Evolutionary conservation across 805 yeast genomes (phyloP).

Genomic region (Clavispora phyllophila): DNA sequence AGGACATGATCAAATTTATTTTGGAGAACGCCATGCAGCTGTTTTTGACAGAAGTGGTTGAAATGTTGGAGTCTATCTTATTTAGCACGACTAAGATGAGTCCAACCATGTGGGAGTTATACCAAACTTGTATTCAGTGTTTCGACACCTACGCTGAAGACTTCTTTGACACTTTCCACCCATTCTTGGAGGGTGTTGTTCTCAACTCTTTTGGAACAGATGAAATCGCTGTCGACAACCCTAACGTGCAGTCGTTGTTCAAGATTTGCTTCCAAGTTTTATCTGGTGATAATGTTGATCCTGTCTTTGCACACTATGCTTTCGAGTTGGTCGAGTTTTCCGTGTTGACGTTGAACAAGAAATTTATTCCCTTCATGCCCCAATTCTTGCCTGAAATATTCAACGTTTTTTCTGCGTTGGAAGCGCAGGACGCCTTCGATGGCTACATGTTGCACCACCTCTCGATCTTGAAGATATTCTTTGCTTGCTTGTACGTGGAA

Average conservation of each 20-base stretch:
- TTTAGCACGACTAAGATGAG: slow-evolving; percentile 51
- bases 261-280: slow-evolving; percentile 32
- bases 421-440: slow-evolving; percentile 36
- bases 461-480: slow-evolving; percentile 39
- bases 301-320: slow-evolving; percentile 35
- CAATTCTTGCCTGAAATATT: slow-evolving; percentile 31
- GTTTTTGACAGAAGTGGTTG: slow-evolving; percentile 35
- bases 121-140: slow-evolving; percentile 43
- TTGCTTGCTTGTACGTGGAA: slow-evolving; percentile 36
- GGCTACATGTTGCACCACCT: slow-evolving; percentile 41
- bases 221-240: slow-evolving; percentile 32
- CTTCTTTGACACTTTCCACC: slow-evolving; percentile 50
- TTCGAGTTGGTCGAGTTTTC: slow-evolving; percentile 36
- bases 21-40: slow-evolving; percentile 36
- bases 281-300: slow-evolving; percentile 31
- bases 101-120: slow-evolving; percentile 50
- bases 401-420: slow-evolving; percentile 29
- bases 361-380: slow-evolving; percentile 29
- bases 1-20: slow-evolving; percentile 29
- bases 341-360: slow-evolving; percentile 26
- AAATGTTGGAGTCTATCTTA: slow-evolving; percentile 46
- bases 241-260: slow-evolving; percentile 34
- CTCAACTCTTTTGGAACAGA: slow-evolving; percentile 44
- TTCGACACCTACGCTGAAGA: slow-evolving; percentile 59
- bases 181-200: slow-evolving; percentile 53